Percentiles rank a stretch among this genome's conserved stretches.
These are phyloP conservation scores for Calonectria leucothoes DNA, from an alignment of 2,329 filamentous ascomycete genomes.

Conservation along the genomic window DNA sequence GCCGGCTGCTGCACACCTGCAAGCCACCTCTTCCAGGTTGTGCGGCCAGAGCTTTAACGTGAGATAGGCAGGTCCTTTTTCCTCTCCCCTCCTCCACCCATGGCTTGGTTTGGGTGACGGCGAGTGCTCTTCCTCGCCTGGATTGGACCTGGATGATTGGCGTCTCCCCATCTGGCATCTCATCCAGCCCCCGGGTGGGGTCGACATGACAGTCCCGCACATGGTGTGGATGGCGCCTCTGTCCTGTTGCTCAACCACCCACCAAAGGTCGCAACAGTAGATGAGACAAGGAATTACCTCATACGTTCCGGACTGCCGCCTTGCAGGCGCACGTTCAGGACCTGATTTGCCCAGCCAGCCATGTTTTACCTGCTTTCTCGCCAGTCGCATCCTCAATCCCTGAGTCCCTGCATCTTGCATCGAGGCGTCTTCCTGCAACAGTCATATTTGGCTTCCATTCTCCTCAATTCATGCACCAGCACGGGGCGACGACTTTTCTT, in stretches of 20 bases:
- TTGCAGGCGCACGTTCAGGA: constrained; percentile 22
- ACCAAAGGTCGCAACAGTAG: constrained; percentile 19
- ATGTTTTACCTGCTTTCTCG: constrained; percentile 21
- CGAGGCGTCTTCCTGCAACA: constrained; percentile 16
- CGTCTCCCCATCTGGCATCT: constrained; percentile 8
- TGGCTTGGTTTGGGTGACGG: constrained; percentile 2
- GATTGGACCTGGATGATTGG: not conserved
- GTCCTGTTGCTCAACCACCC: not conserved
- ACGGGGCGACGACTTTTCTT: not conserved
- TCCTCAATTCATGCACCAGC: constrained; percentile 14
- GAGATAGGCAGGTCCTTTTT: constrained; percentile 32
- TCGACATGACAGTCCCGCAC: constrained; percentile 13
- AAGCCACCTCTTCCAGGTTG: constrained; percentile 31
- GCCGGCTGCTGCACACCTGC: constrained; percentile 35
- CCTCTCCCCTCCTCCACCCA: constrained; percentile 7
- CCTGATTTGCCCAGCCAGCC: constrained; percentile 27
- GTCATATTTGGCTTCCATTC: not conserved
- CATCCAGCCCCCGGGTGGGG: not conserved
- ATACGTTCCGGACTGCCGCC: constrained; percentile 34
- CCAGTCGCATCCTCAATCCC: constrained; percentile 24
- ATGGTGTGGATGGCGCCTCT: not conserved
- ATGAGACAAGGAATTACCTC: constrained; percentile 34
- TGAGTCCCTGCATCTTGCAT: constrained; percentile 34
- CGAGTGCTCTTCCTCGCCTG: not conserved
- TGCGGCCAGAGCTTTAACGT: constrained; percentile 25